Evolutionary conservation across 192 early-diverging fungal genomes (phyloP).

Genomic region (Kappamyces sp.): DNA sequence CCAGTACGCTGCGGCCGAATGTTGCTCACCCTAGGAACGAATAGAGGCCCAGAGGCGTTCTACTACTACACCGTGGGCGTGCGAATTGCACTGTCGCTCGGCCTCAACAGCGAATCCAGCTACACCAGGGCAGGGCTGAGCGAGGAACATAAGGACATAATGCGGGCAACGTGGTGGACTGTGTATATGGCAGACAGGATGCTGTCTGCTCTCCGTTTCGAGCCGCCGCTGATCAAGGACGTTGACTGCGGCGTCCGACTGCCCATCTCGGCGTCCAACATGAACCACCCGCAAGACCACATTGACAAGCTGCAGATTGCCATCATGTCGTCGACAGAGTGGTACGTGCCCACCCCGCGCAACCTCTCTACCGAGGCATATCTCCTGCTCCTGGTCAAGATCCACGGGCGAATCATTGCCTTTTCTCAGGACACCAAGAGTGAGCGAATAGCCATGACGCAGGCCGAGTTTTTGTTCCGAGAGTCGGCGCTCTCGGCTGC

Average conservation of each 20-base stretch:
- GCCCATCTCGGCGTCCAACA: not conserved
- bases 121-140: slow-evolving; percentile 8
- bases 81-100: slow-evolving; percentile 12
- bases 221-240: slow-evolving; percentile 10
- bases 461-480: slow-evolving; percentile 5
- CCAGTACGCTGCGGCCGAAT: slow-evolving; percentile 3
- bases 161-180: slow-evolving; percentile 10
- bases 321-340: slow-evolving; percentile 15
- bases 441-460: not conserved
- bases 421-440: slow-evolving; percentile 4
- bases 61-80: slow-evolving; percentile 14
- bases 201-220: not conserved
- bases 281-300: slow-evolving; percentile 13
- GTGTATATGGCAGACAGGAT: slow-evolving; percentile 12
- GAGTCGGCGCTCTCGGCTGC: not conserved
- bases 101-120: slow-evolving; percentile 17
- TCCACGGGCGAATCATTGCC: slow-evolving; percentile 9
- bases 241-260: slow-evolving; percentile 7
- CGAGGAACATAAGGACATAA: slow-evolving; percentile 8
- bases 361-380: slow-evolving; percentile 3
- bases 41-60: slow-evolving; percentile 2
- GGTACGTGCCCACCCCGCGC: not conserved
- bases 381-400: slow-evolving; percentile 6
- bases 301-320: not conserved
- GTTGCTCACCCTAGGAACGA: slow-evolving; percentile 10